Base-by-base conservation (phyloP, 805 yeast species). In the Aciculoconidium aculeatum region DNA sequence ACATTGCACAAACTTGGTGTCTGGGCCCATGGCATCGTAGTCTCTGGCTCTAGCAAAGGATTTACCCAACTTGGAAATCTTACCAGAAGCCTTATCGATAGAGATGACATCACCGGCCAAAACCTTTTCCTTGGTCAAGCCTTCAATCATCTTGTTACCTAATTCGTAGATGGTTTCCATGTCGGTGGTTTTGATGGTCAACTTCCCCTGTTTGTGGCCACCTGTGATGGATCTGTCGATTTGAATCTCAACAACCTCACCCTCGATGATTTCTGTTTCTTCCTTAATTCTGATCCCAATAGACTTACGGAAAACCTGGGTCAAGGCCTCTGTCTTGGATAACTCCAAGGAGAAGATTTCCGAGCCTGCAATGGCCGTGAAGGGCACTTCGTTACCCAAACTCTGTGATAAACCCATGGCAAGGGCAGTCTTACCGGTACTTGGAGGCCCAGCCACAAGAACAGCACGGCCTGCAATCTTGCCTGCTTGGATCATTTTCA, bases 1-100 rank as follows among this genome's bases (percentile, higher is more conserved):
- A 54, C 95, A 82, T 60, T 92, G 96, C 35, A 92, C 95, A 55
- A 92, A 92, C 59, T 87, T 88, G 28, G 96, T 88, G 41, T 94
- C 97, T 31, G 96, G 95, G 12, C 95, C 95, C 94, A 87, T 86
- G 25, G 97, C 96, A 61, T 92, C 99, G 58, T 92, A 92, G 59
- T 92, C 98, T 47, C 98, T 75, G 5, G 96, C 94, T 45, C 96
- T 76, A 5, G 97, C 80, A 59, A 86, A 94, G 0, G 96, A 88
- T 59, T 96, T 78, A 37, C 99, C 99, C 41, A 92, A 74, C 58
- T 90, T 86, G 32, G 92, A 79, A 47, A 92, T 85, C 41, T 90
- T 84, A 31, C 98, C 99, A 29, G 88, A 75, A 8, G 96, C 88
- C 59, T 92, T 87, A 59, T 92, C 98, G 53, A 92, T 86, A 28